A percentile compares a stretch with the other conserved stretches of the same genome.
Evolutionary conservation across 2,329 filamentous ascomycete species (phyloP).

Genomic region (Scedosporium dehoogii): DNA sequence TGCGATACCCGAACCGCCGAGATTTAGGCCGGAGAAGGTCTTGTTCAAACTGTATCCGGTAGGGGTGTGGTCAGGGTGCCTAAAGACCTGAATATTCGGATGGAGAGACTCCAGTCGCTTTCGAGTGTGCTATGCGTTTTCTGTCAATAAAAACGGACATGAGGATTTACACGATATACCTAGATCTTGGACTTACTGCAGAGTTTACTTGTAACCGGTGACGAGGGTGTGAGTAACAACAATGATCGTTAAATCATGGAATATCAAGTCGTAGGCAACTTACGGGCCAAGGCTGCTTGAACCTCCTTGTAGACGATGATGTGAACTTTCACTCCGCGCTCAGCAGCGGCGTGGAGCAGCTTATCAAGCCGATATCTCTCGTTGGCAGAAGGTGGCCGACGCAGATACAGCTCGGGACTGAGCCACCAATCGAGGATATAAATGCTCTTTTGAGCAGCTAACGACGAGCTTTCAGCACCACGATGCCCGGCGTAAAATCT

Average conservation of each 20-base stretch:
- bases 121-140: constrained; percentile 60
- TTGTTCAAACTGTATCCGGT: constrained; percentile 58
- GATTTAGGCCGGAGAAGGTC: constrained; percentile 35
- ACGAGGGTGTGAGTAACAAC: not conserved
- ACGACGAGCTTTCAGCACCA: constrained; percentile 2
- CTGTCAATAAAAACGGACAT: not conserved
- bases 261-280: constrained; percentile 26
- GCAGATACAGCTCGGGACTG: constrained; percentile 77
- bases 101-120: constrained; percentile 66
- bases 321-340: constrained; percentile 74
- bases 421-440: constrained; percentile 91
- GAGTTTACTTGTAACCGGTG: constrained; percentile 16
- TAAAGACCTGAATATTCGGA: constrained; percentile 77
- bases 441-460: constrained; percentile 63
- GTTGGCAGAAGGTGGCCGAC: constrained; percentile 71
- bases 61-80: constrained; percentile 80
- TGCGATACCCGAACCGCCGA: constrained; percentile 44
- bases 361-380: constrained; percentile 76
- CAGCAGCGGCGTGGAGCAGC: constrained; percentile 71
- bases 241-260: too few species aligned
- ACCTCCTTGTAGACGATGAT: constrained; percentile 93
- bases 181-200: not conserved
- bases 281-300: constrained; percentile 67
- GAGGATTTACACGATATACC: too few species aligned
- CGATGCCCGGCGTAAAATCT: not conserved